Evolutionary conservation across 768 basidiomycete genomes (phyloP).

Genomic region (Termitomyces sp.): DNA sequence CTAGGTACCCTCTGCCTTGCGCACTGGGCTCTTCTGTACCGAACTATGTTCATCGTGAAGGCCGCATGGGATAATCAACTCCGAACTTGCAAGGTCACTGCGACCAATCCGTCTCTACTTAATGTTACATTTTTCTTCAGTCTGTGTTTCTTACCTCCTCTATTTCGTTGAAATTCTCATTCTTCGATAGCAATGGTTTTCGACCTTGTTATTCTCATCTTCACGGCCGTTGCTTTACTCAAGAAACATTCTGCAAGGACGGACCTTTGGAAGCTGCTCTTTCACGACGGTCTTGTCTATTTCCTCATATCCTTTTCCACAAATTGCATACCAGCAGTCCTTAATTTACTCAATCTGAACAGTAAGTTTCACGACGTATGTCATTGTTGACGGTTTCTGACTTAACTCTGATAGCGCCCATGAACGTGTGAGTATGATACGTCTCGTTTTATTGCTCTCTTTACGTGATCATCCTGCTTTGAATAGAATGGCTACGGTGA

Average conservation of each 20-base stretch:
- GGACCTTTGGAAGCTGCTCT: conserved; percentile 64
- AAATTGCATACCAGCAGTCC: conserved; percentile 63
- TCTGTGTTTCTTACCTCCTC: conserved; percentile 25
- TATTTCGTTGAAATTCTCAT: not conserved
- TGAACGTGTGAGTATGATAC: conserved; percentile 38
- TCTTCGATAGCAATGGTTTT: conserved; percentile 56
- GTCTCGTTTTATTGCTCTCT: not conserved
- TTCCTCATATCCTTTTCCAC: conserved; percentile 62
- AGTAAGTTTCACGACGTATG: conserved; percentile 31
- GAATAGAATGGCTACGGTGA: conserved; percentile 49
- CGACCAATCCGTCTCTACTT: conserved; percentile 51
- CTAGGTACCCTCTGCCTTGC: conserved; percentile 52
- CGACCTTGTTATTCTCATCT: conserved; percentile 54
- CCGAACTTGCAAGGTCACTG: conserved; percentile 43
- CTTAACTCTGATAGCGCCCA: conserved; percentile 34
- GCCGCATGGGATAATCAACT: conserved; percentile 44
- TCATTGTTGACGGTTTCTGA: not conserved
- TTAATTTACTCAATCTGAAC: conserved; percentile 57
- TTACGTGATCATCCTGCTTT: not conserved
- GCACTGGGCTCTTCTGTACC: conserved; percentile 64
- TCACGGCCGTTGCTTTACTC: conserved; percentile 50
- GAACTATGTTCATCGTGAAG: conserved; percentile 64
- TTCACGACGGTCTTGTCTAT: conserved; percentile 69
- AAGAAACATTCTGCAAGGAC: conserved; percentile 48
- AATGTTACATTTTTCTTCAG: conserved; percentile 69